Evolutionary conservation across 306 rosid species (phyloP).

Genomic region (Prunus kanzakura): DNA sequence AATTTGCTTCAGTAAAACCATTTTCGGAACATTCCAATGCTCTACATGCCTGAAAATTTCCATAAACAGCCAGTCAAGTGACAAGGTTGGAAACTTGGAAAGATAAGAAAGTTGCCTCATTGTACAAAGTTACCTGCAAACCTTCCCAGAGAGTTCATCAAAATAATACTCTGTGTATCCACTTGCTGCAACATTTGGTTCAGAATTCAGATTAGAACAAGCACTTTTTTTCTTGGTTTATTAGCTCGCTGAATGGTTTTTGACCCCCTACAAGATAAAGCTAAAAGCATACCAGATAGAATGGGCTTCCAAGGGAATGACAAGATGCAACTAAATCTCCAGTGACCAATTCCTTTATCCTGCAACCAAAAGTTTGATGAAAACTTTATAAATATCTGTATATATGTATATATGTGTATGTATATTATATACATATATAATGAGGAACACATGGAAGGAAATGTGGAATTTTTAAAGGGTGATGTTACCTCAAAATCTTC

Average conservation of each 20-base stretch:
- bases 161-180: conserved; percentile 90
- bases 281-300: conserved; percentile 68
- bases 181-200: conserved; percentile 62
- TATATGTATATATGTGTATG: not conserved
- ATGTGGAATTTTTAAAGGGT: not conserved
- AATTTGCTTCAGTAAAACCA: conserved; percentile 81
- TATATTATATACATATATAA: no score
- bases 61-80: conserved; percentile 4
- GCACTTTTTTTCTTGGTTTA: not conserved
- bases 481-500: conserved; percentile 69
- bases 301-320: conserved; percentile 96
- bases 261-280: not conserved
- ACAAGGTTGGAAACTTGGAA: conserved; percentile 2
- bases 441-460: not conserved
- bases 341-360: conserved; percentile 86
- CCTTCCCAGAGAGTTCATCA: conserved; percentile 75
- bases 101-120: conserved; percentile 4
- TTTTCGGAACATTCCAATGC: conserved; percentile 95
- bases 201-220: conserved; percentile 11
- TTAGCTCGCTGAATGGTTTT: not conserved
- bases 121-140: conserved; percentile 59
- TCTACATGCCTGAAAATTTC: conserved; percentile 69
- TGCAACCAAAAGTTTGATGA: conserved; percentile 28
- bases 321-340: conserved; percentile 77
- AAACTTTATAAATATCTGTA: not conserved